These are phyloP conservation scores for Aleurites moluccanus DNA, from an alignment of 441 rosid species.

Conservation along the genomic window DNA sequence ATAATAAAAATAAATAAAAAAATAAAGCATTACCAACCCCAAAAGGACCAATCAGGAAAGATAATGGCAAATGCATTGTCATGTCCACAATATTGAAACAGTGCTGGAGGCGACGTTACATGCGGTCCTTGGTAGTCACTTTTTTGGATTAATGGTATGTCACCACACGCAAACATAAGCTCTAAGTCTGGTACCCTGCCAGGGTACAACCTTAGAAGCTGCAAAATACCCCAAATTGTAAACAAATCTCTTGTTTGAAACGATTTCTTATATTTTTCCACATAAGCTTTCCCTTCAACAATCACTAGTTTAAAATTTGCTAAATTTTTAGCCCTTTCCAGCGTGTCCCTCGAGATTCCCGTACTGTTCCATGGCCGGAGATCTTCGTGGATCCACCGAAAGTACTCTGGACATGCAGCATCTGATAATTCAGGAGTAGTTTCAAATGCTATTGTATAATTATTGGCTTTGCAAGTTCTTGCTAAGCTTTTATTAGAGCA, in stretches of 20 bases:
- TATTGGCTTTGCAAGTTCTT: constrained; percentile 23
- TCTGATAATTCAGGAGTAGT: constrained; percentile 21
- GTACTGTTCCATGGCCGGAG: constrained; percentile 55
- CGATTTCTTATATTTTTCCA: constrained; percentile 35
- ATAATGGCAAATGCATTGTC: constrained; percentile 40
- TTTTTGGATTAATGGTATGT: constrained; percentile 42
- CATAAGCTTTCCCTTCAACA: constrained; percentile 46
- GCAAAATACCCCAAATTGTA: constrained; percentile 66
- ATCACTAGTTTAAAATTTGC: constrained; percentile 51
- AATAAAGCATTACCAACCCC: constrained; percentile 57
- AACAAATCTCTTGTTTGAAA: constrained; percentile 63
- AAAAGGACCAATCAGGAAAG: constrained; percentile 75
- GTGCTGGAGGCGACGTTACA: constrained; percentile 40
- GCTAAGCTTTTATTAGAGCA: constrained; percentile 20
- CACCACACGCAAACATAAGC: constrained; percentile 61
- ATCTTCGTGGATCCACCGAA: constrained; percentile 77
- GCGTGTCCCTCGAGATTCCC: constrained; percentile 46
- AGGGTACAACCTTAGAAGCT: constrained; percentile 60
- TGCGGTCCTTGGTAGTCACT: constrained; percentile 28
- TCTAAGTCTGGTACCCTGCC: constrained; percentile 62
- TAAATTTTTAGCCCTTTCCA: constrained; percentile 37
- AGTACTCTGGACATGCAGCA: constrained; percentile 52
- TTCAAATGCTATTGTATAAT: not conserved
- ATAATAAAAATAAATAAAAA: not conserved
- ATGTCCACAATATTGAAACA: constrained; percentile 57